These are phyloP conservation scores for Cicer arietinum DNA, from an alignment of 306 rosid species.

Conservation along the genomic window DNA sequence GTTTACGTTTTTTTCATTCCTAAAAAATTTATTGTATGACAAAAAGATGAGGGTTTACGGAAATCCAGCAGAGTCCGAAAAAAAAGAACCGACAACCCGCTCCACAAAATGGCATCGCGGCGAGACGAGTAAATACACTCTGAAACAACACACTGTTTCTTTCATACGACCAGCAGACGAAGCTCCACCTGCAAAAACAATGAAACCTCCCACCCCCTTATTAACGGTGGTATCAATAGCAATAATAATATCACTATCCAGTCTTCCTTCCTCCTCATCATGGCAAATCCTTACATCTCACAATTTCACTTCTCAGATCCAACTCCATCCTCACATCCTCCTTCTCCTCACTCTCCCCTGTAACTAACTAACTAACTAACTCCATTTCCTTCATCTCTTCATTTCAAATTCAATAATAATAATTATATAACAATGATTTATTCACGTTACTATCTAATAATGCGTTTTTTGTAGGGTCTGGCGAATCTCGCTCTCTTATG, in stretches of 20 bases:
- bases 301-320: conserved; percentile 87
- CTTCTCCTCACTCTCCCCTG: conserved; percentile 81
- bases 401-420: neutral
- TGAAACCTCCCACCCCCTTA: neutral
- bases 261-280: conserved; percentile 44
- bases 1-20: too few relatives aligned
- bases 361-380: conserved; percentile 20
- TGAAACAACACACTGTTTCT: too few relatives aligned
- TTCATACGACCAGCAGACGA: neutral
- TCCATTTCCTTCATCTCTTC: neutral
- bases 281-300: conserved; percentile 85
- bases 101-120: neutral
- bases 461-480: conserved; percentile 67
- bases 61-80: neutral
- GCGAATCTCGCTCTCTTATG: conserved; percentile 85
- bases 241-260: neutral
- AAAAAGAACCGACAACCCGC: neutral
- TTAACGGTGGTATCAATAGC: neutral
- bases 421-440: too few relatives aligned
- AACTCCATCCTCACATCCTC: conserved; percentile 75
- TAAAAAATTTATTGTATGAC: too few relatives aligned
- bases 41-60: too few relatives aligned
- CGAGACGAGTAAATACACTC: too few relatives aligned
- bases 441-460: neutral
- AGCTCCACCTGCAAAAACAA: neutral